phyloP scores from a whole-genome alignment of 371 early-diverging fungal species.

The Mucor plumbeus region DNA sequence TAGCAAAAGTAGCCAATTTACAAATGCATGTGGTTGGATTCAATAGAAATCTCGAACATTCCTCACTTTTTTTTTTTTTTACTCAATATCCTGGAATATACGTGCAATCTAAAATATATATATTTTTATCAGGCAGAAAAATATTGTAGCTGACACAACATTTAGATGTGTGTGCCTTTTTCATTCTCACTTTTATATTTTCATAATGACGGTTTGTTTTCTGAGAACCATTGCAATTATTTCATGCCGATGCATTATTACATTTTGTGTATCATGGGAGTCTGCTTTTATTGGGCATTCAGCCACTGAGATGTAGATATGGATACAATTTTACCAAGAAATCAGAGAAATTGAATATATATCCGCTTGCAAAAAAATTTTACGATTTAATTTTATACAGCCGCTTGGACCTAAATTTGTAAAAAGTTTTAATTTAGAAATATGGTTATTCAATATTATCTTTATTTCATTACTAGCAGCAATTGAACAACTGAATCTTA shows the following conservation, averaged over 20 bases:
- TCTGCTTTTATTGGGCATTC: background rate
- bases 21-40: no score
- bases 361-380: background rate
- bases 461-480: background rate
- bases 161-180: no score
- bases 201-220: background rate
- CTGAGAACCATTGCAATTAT: background rate
- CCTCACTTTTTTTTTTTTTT: no score
- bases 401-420: background rate
- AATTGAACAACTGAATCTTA: background rate
- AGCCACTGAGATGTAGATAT: background rate
- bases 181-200: no score
- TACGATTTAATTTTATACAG: background rate
- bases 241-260: constrained; percentile 2
- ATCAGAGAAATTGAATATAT: background rate
- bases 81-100: no score
- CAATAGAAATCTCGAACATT: no score
- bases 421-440: background rate
- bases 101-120: no score
- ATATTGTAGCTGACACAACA: no score
- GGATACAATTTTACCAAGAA: background rate
- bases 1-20: no score
- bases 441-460: background rate
- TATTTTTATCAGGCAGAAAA: no score
- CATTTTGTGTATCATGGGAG: background rate